Evolutionary conservation across 768 basidiomycete species (phyloP), one percentile per base, ranked within the genome.

Genomic region (Suillus ampliporus): DNA sequence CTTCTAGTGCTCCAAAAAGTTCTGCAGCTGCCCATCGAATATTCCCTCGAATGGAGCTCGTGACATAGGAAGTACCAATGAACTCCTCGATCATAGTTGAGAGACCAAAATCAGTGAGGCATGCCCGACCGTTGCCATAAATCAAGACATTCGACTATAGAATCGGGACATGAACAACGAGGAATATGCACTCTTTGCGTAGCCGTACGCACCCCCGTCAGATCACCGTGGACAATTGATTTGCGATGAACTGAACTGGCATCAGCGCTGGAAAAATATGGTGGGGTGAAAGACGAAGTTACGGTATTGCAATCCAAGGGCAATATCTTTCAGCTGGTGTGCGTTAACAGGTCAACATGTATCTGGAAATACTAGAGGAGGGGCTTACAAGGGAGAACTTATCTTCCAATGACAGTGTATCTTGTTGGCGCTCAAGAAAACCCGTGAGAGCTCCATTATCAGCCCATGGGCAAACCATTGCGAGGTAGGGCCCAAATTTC

Each of bases 391-490:
- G 46, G n/a, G 54, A 31, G 40, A 71, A 65, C 19, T 67, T 54
- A 51, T 66, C 53, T 44, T 40, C 28, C 17, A 64, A 38, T 17
- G 53, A 21, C 4, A 69, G 60, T 6, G 40, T 21, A 11, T 48
- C 37, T 15, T 62, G 60, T 14, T 21, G 41, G 28, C 43, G 37
- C 44, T 67, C 64, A 31, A 68, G 31, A 59, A 66, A 71, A 17
- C 41, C 8, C 1, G 48, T 65, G 41, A 71, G 34, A 46, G 57
- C 52, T 15, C 64, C 67, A n/a, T 69, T 60, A 19, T 64, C 69
- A 17, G 57, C 57, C 67, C 67, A 65, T 6, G 69, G 69, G 28
- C 62, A 72, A 14, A 72, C 61, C 67, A 70, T 69, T 19, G 69
- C 68, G 21, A 62, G 35, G 37, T 58, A 66, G 4, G 64, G 67